phyloP scores from a whole-genome alignment of 2,329 filamentous ascomycete species.

The Botrytis galanthina region DNA sequence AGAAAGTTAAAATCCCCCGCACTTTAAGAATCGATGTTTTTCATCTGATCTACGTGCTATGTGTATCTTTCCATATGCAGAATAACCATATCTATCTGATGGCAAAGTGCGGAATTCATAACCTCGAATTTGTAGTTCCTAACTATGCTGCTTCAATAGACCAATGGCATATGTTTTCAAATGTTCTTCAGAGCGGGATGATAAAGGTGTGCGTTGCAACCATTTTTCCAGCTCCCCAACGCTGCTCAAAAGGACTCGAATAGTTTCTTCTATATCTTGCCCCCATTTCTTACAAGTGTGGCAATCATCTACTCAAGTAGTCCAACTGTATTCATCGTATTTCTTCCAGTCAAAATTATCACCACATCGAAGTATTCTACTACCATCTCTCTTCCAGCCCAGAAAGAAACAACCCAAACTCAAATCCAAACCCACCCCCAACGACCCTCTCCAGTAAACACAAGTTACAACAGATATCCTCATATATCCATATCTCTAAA shows the following conservation, averaged over 20 bases:
- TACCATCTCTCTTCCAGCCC: too few relatives aligned
- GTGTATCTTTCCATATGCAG: neutral
- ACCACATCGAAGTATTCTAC: too few relatives aligned
- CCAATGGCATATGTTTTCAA: neutral
- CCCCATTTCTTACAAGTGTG: too few relatives aligned
- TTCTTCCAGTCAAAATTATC: too few relatives aligned
- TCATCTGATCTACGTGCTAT: neutral
- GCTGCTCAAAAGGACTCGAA: neutral
- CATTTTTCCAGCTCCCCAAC: neutral
- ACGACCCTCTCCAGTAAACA: too few relatives aligned
- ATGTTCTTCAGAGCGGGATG: neutral
- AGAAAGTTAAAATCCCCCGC: neutral
- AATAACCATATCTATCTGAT: neutral
- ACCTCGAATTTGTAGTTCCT: neutral
- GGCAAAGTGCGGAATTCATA: neutral
- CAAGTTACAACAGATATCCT: too few relatives aligned
- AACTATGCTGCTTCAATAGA: neutral
- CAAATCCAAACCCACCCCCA: too few relatives aligned
- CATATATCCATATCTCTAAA: too few relatives aligned
- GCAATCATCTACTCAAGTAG: too few relatives aligned
- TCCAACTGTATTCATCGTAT: too few relatives aligned
- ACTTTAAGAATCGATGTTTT: neutral
- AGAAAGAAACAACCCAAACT: too few relatives aligned
- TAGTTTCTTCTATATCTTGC: too few relatives aligned
- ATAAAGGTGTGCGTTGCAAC: neutral